A percentile compares a stretch with the other conserved stretches of the same genome.
phyloP scores from a whole-genome alignment of 75 land plant species.

The Chamaecyparis obtusa region DNA sequence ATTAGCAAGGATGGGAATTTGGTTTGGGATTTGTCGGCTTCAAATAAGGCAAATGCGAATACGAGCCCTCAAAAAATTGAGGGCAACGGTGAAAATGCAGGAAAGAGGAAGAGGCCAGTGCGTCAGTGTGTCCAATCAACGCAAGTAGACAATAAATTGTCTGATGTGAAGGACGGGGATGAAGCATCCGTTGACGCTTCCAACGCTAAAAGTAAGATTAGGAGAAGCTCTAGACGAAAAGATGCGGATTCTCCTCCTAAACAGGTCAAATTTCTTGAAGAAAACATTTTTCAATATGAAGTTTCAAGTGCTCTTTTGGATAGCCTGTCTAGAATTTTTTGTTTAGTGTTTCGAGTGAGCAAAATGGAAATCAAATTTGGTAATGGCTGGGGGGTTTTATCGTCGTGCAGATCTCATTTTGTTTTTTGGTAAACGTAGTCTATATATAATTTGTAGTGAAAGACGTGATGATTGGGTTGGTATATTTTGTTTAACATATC shows the following conservation, averaged over 20 bases:
- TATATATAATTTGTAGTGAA: background rate
- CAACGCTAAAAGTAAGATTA: background rate
- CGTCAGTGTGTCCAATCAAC: background rate
- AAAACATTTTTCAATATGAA: too few relatives aligned
- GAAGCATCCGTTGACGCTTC: background rate
- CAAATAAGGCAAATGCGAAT: background rate
- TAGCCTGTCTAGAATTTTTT: background rate
- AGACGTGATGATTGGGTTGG: background rate
- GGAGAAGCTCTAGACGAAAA: background rate
- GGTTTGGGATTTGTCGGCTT: background rate
- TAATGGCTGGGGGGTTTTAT: background rate
- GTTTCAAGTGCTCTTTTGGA: background rate
- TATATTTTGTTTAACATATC: background rate
- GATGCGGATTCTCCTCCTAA: background rate
- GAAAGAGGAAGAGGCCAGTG: constrained; percentile 1
- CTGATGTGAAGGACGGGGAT: background rate
- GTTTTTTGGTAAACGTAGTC: too few relatives aligned
- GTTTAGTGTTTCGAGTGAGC: background rate
- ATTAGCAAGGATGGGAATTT: background rate
- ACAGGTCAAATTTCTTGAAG: background rate
- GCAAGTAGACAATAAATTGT: background rate
- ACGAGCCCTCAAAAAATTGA: background rate
- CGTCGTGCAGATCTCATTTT: background rate
- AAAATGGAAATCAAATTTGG: background rate
- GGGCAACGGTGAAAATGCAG: background rate